Evolutionary conservation across 768 basidiomycete species (phyloP), one percentile per base, ranked within the genome.

Genomic region (Strobilomyces confusus): DNA sequence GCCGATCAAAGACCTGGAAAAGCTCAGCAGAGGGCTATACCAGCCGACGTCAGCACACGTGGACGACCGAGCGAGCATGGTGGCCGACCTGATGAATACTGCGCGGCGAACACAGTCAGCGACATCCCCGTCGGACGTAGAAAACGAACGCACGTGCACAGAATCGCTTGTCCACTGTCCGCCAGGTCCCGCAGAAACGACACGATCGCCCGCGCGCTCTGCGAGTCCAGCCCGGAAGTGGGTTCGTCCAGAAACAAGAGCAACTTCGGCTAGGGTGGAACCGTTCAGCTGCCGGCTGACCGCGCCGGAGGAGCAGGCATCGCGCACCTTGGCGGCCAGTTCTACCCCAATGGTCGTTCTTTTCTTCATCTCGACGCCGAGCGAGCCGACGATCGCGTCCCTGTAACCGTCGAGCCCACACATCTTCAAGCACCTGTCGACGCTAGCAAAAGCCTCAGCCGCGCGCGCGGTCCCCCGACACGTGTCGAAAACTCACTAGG

Each of bases 191-290:
- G 77, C 41, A 94, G 73, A 73, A 94, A 90, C 2, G 76, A 71
- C 49, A 91, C 73, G 56, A 92, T 90, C 5, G 84, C 84, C 89
- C 89, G 90, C 3, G 91, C 90, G 49, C 84, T 87, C 68, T 92
- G 89, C 3, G 89, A 91, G 66, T 92, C 90, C 15, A 94, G 75
- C 32, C 92, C 91, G 23, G 89, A 86, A 0, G 92, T 95, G 0
- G 93, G 93, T 66, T 95, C 92, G 63, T 94, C 92, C 33, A 92
- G 71, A 75, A 95, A 94, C 17, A 95, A 77, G 0, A 95, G 74
- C 0, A 93, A 73, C 65, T 82, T 81, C 1, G 91, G 92, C 84
- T 84, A 54, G 5, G 15, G 19, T 20, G 36, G 29, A 23, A 1
- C 3, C 2, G 22, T 45, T 29, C 3, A 32, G 30, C 11, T n/a